Percentiles rank a stretch among this genome's conserved stretches.
phyloP scores from a whole-genome alignment of 2,329 filamentous ascomycete species.

The Nectriaceae sp. region DNA sequence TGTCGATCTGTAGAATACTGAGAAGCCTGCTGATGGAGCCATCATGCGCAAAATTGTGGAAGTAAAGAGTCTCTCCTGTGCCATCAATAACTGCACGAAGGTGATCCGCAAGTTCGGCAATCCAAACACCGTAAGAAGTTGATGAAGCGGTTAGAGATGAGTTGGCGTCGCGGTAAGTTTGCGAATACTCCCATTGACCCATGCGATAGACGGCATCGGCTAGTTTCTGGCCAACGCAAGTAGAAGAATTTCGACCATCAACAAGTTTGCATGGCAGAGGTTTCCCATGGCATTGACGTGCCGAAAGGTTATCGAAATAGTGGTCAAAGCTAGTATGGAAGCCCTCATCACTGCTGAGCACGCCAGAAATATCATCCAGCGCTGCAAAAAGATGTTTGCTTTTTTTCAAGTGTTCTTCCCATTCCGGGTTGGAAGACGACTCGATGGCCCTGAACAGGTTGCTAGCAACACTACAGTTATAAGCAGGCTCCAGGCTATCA shows the following conservation, averaged over 20 bases:
- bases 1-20: constrained; percentile 65
- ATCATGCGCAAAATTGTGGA: constrained; percentile 82
- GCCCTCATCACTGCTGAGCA: constrained; percentile 53
- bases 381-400: constrained; percentile 55
- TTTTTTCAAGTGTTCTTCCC: constrained; percentile 64
- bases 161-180: constrained; percentile 70
- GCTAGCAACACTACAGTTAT: constrained; percentile 60
- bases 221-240: constrained; percentile 63
- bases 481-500: constrained; percentile 75
- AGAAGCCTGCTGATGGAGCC: constrained; percentile 69
- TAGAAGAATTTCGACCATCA: constrained; percentile 44
- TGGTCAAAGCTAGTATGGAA: constrained; percentile 78
- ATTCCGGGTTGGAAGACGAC: constrained; percentile 47
- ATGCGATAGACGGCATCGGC: constrained; percentile 74
- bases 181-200: constrained; percentile 80
- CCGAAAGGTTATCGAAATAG: constrained; percentile 83
- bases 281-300: constrained; percentile 74
- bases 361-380: constrained; percentile 70
- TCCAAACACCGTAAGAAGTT: constrained; percentile 69
- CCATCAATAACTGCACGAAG: constrained; percentile 55
- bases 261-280: constrained; percentile 68
- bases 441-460: constrained; percentile 46
- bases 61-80: constrained; percentile 50
- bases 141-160: constrained; percentile 63
- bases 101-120: constrained; percentile 70